A percentile compares a stretch with the other conserved stretches of the same genome.
These are phyloP conservation scores for Wickerhamiella cacticola DNA, from an alignment of 805 yeast species.

Conservation along the genomic window DNA sequence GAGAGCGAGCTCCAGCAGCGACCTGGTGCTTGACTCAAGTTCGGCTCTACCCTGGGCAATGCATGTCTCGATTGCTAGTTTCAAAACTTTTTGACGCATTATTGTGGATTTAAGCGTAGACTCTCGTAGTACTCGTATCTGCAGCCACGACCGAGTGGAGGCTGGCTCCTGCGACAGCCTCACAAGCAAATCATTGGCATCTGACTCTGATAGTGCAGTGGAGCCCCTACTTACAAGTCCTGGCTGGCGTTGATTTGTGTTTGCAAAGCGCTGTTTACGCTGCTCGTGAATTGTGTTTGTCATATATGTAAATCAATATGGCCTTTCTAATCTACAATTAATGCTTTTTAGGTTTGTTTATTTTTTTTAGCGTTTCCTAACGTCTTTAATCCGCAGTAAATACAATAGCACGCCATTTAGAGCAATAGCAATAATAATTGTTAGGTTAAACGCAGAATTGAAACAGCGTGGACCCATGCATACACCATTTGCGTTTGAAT, in stretches of 20 bases:
- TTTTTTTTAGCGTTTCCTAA: neutral
- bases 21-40: neutral
- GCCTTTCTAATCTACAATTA: neutral
- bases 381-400: conserved; percentile 1
- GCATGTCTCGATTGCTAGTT: neutral
- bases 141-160: neutral
- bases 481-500: conserved; percentile 23
- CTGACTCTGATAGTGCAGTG: neutral
- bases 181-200: neutral
- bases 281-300: neutral
- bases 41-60: neutral
- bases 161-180: neutral
- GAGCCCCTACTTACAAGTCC: conserved; percentile 2
- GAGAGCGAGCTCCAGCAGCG: neutral
- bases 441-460: conserved; percentile 18
- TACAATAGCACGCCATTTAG: conserved; percentile 11
- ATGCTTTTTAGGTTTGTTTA: neutral
- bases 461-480: conserved; percentile 14
- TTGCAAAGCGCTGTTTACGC: conserved; percentile 3
- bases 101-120: neutral
- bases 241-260: neutral
- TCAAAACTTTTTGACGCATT: neutral
- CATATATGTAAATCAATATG: neutral
- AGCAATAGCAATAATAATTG: conserved; percentile 13
- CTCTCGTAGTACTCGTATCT: neutral